Base-by-base conservation (phyloP, 1,139 yeast species). In the Yamadazyma conglobata region DNA sequence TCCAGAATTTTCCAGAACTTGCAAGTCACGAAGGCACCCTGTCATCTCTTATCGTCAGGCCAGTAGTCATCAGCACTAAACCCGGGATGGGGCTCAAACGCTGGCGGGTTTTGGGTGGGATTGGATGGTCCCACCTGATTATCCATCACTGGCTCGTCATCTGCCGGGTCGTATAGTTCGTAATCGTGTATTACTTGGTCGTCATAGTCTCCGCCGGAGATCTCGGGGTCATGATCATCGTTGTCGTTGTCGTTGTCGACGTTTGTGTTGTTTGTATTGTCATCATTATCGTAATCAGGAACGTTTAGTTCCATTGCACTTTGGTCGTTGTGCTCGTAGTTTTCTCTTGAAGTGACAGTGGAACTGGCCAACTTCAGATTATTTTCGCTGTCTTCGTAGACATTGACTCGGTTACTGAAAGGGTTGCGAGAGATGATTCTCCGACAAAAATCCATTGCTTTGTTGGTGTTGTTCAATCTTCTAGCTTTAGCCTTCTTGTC, bases 61-160 rank as follows among this genome's bases (percentile, higher is more conserved):
- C 66, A 63, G 40, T 64, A 64, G 40, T 62, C 69, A 5, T 44
- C 58, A 9, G 31, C 25, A 11, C 34, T 37, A 37, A 52, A 61
- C 6, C 68, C 68, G 1, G 68, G 63, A 32, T 50, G 64, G 2
- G 62, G 56, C 26, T 49, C 51, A 40, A 62, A 61, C 2, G 60
- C 54, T 7, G 68, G 68, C 6, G 60, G 64, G 5, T 24, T 10
- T 7, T 11, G 10, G 12, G 6, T 24, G 19, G 19, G 19, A 17
- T 17, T 5, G 19, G 29, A 15, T 4, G 23, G 22, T 4, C 19
- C 19, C 10, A 3, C 9, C 20, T 20, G 25, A 10, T n/a, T n/a
- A n/a, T n/a, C n/a, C n/a, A n/a, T n/a, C n/a, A n/a, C n/a, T n/a
- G n/a, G n/a, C n/a, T n/a, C n/a, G n/a, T n/a, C n/a, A n/a, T n/a